Evolutionary conservation across 2,329 filamentous ascomycete genomes (phyloP), one percentile per base, ranked within the genome.

Genomic region (Beauveria bassiana): DNA sequence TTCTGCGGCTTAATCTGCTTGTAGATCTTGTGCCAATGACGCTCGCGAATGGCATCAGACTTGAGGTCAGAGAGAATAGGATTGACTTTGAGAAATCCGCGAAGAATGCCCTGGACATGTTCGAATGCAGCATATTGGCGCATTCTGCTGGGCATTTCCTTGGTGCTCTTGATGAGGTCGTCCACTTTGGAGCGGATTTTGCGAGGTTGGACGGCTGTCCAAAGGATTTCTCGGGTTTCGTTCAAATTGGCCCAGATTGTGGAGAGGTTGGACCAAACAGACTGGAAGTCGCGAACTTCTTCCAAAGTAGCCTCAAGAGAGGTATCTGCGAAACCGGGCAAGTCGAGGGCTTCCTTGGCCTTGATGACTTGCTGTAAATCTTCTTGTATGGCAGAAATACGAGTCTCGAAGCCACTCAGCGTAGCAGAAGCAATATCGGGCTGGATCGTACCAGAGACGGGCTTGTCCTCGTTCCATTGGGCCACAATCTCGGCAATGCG

Each of bases 121-220:
- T 99, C 96, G 72, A 99, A 99, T n/a, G 96, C 96, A 68, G 96
- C 93, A 74, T 99, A 99, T 71, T 99, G 96, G 64, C 96, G 88
- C 93, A 99, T 98, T 63, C 95, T 88, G 75, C 92, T 96, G 0
- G 96, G 95, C 95, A 99, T 98, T 65, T 98, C 93, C 77, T 96
- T 98, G 42, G 93, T 98, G 84, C 96, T 96, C 79, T 96, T 96
- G 73, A 98, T 91, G 59, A 98, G 83, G 53, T 89, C 88, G 70
- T 99, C 93, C 56, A 99, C 87, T 64, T 91, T 90, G 68, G 90
- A 85, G 43, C 95, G 86, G 62, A 99, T 86, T 77, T 98, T 99
- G 65, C 95, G 86, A 9, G 96, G 93, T 71, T 98, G 92, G 1
- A 99, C 90, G 70, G 91, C 96, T 61, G 89, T 96, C 96, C 96